Conservation (phyloP, 495 filamentous ascomycete genomes). For the Cairneyella variabilis region DNA sequence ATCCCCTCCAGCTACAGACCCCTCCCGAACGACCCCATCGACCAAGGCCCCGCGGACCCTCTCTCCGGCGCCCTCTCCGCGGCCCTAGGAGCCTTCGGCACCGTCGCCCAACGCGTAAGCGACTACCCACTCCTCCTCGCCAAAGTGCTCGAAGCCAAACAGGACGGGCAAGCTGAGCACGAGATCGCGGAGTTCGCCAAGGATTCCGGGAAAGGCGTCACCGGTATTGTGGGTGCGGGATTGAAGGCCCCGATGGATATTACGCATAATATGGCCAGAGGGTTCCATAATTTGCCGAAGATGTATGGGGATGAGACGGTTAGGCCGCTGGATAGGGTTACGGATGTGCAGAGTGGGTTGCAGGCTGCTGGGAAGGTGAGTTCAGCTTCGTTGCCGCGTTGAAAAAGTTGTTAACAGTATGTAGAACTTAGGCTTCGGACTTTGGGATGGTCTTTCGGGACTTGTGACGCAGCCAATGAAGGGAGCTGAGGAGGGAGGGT, state of each 20-base stretch:
- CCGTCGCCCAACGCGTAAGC: conserved; percentile 56
- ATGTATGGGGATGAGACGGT: conserved; percentile 67
- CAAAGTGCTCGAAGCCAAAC: conserved; percentile 23
- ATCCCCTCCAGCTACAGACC: too few species aligned
- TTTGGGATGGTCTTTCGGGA: conserved; percentile 67
- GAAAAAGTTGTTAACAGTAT: too few species aligned
- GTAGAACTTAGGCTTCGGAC: conserved; percentile 59
- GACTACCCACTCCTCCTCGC: conserved; percentile 54
- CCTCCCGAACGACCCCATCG: not conserved
- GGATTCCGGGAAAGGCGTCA: conserved; percentile 15
- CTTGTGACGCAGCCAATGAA: conserved; percentile 62
- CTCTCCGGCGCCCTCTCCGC: conserved; percentile 55
- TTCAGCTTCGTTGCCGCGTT: too few species aligned
- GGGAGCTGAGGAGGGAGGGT: conserved; percentile 61
- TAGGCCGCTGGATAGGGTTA: conserved; percentile 61
- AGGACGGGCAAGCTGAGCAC: too few species aligned
- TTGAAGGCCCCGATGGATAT: conserved; percentile 20
- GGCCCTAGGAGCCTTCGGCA: conserved; percentile 53
- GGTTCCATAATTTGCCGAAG: conserved; percentile 78
- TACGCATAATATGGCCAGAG: conserved; percentile 44
- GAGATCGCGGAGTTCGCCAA: conserved; percentile 9
- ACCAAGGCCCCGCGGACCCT: conserved; percentile 35
- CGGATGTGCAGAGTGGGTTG: conserved; percentile 59
- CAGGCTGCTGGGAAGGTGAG: conserved; percentile 54
- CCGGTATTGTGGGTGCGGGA: conserved; percentile 13